A percentile compares a stretch with the other conserved stretches of the same genome.
These are phyloP conservation scores for Nasturtium officinale DNA, from an alignment of 345 rosid genomes.

Conservation along the genomic window DNA sequence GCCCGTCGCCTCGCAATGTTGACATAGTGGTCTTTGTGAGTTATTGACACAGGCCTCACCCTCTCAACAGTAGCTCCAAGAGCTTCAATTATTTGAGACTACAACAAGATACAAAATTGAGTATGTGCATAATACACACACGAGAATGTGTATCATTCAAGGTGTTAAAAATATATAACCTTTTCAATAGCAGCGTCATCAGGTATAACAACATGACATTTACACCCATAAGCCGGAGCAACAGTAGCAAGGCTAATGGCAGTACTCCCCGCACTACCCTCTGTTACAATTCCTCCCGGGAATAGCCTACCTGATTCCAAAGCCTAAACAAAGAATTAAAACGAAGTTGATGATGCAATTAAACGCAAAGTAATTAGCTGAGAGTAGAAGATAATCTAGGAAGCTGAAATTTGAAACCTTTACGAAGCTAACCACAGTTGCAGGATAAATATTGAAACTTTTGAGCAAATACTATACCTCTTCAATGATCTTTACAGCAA, in stretches of 20 bases:
- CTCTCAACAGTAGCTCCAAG: conserved; percentile 94
- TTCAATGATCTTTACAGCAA: conserved; percentile 82
- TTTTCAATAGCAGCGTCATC: conserved; percentile 95
- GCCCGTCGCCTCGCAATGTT: conserved; percentile 88
- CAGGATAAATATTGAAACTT: not conserved
- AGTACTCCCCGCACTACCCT: conserved; percentile 97
- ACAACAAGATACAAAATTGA: conserved; percentile 31
- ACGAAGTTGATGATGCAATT: not conserved
- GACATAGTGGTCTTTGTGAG: conserved; percentile 89
- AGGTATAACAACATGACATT: conserved; percentile 95
- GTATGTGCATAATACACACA: conserved; percentile 14
- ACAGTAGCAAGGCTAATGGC: conserved; percentile 96
- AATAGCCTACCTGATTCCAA: conserved; percentile 70
- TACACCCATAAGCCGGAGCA: conserved; percentile 87
- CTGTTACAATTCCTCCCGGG: conserved; percentile 78
- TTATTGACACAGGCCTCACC: conserved; percentile 91
- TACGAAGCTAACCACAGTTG: not conserved
- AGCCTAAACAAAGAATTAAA: conserved; percentile 54
- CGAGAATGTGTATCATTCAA: not conserved
- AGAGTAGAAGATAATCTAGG: not conserved
- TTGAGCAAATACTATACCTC: conserved; percentile 56
- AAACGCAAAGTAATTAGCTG: not conserved
- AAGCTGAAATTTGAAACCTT: conserved; percentile 12
- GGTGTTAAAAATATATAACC: conserved; percentile 45
- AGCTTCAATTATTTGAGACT: conserved; percentile 95